These are phyloP conservation scores for Alternaria novae-zelandiae DNA, from an alignment of 2,329 filamentous ascomycete genomes.

Conservation along the genomic window DNA sequence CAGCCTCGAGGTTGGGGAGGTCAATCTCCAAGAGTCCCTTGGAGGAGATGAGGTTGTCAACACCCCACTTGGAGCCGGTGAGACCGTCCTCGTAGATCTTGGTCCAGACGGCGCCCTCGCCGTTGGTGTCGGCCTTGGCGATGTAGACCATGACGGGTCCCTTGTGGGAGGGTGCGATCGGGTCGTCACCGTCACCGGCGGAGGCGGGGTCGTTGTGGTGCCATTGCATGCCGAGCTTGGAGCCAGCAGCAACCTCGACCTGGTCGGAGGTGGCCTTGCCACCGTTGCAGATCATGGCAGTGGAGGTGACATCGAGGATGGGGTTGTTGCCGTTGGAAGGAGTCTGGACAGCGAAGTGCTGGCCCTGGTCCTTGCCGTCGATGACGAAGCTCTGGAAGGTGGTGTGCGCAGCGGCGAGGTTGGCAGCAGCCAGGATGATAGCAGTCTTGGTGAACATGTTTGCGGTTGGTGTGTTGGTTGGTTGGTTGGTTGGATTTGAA, in stretches of 20 bases:
- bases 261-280: slow-evolving; percentile 45
- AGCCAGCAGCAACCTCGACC: slow-evolving; percentile 56
- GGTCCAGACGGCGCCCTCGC: slow-evolving; percentile 59
- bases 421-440: slow-evolving; percentile 41
- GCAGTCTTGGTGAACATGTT: slow-evolving; percentile 43
- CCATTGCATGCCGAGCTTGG: slow-evolving; percentile 55
- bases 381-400: slow-evolving; percentile 53
- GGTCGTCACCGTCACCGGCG: slow-evolving; percentile 53
- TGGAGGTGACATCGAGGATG: slow-evolving; percentile 45
- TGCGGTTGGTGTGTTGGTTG: slow-evolving; percentile 23
- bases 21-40: slow-evolving; percentile 49
- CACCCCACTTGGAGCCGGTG: slow-evolving; percentile 44
- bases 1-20: slow-evolving; percentile 47
- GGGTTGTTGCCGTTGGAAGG: slow-evolving; percentile 49
- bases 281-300: slow-evolving; percentile 47
- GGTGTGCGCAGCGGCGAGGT: slow-evolving; percentile 44
- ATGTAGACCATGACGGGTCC: slow-evolving; percentile 62
- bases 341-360: slow-evolving; percentile 54
- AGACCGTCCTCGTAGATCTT: slow-evolving; percentile 52
- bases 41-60: slow-evolving; percentile 49
- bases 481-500: slow-evolving; percentile 14
- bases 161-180: slow-evolving; percentile 60
- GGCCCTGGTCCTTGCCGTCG: slow-evolving; percentile 40
- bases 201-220: slow-evolving; percentile 53
- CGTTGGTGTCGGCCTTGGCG: slow-evolving; percentile 51